A percentile compares a stretch with the other conserved stretches of the same genome.
These are phyloP conservation scores for Boeremia exigua DNA, from an alignment of 2,329 filamentous ascomycete genomes.

Conservation along the genomic window DNA sequence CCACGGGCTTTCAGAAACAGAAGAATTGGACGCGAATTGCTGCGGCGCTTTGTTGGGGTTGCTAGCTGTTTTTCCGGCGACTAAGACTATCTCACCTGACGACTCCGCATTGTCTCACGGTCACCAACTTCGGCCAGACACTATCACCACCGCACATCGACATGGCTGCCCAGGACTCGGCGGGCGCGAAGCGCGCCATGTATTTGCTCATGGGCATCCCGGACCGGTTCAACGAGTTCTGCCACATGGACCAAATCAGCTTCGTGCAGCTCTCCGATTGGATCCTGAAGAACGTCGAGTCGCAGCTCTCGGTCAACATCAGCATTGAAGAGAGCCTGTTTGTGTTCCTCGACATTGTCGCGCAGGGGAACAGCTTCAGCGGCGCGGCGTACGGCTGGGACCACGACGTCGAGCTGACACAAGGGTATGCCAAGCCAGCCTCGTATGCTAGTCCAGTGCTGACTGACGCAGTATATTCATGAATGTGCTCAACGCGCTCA, in stretches of 20 bases:
- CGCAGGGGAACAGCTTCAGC: conserved; percentile 45
- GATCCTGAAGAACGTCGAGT: conserved; percentile 43
- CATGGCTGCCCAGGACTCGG: conserved; percentile 31
- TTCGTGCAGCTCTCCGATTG: conserved; percentile 48
- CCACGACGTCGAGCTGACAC: conserved; percentile 44
- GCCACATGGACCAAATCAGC: conserved; percentile 47
- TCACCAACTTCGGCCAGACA: background rate
- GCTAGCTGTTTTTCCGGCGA: conserved; percentile 15
- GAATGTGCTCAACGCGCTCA: conserved; percentile 43
- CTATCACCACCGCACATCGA: conserved; percentile 8
- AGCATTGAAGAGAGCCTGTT: conserved; percentile 48
- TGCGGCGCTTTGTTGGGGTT: background rate
- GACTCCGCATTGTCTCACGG: conserved; percentile 12
- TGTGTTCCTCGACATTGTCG: conserved; percentile 47
- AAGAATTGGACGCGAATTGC: background rate
- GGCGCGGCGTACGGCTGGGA: conserved; percentile 42
- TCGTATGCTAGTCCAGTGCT: conserved; percentile 14
- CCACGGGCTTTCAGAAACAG: background rate
- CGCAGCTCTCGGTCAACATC: conserved; percentile 36
- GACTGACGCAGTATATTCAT: conserved; percentile 43
- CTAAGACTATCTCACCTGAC: conserved; percentile 19
- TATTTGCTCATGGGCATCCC: conserved; percentile 45
- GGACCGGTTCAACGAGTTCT: conserved; percentile 46
- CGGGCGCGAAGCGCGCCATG: conserved; percentile 40
- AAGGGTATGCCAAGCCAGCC: conserved; percentile 36